Conservation (phyloP, 768 basidiomycete species). For the Lyophyllum atratum region DNA sequence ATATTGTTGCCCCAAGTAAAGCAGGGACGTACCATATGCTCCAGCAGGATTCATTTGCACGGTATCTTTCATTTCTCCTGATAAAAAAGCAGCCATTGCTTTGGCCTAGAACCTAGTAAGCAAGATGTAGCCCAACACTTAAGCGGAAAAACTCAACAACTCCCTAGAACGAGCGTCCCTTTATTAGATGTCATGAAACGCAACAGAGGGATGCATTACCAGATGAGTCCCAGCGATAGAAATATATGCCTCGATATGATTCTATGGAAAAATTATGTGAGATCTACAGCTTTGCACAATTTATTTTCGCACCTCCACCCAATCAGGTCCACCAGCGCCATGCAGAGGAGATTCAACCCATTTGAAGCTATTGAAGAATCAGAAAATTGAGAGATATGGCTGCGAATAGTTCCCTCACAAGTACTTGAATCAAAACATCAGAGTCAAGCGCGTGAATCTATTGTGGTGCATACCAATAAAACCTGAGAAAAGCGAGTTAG, state of each 20-base stretch:
- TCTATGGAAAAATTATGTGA: conserved; percentile 35
- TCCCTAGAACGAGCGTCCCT: conserved; percentile 44
- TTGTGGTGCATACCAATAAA: conserved; percentile 45
- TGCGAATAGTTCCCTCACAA: conserved; percentile 58
- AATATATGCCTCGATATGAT: conserved; percentile 84
- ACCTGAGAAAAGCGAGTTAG: conserved; percentile 29
- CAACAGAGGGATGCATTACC: conserved; percentile 34
- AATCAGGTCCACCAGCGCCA: conserved; percentile 79
- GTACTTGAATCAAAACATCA: conserved; percentile 52
- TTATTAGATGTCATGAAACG: neutral
- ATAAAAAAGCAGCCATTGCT: conserved; percentile 93
- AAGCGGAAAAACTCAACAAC: conserved; percentile 51
- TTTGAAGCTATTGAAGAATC: conserved; percentile 62
- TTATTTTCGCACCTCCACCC: conserved; percentile 76
- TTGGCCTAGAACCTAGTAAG: conserved; percentile 58
- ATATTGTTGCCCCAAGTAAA: neutral
- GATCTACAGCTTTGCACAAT: neutral
- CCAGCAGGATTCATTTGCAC: conserved; percentile 84
- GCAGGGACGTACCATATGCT: conserved; percentile 56
- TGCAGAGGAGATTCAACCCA: conserved; percentile 92
- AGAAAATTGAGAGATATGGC: conserved; percentile 5
- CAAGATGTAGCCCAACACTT: neutral
- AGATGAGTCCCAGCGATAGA: conserved; percentile 87
- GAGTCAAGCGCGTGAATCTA: neutral
- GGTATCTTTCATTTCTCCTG: conserved; percentile 94